These are phyloP conservation scores for Colletotrichum orbiculare DNA, from an alignment of 2,329 filamentous ascomycete species.

Conservation along the genomic window DNA sequence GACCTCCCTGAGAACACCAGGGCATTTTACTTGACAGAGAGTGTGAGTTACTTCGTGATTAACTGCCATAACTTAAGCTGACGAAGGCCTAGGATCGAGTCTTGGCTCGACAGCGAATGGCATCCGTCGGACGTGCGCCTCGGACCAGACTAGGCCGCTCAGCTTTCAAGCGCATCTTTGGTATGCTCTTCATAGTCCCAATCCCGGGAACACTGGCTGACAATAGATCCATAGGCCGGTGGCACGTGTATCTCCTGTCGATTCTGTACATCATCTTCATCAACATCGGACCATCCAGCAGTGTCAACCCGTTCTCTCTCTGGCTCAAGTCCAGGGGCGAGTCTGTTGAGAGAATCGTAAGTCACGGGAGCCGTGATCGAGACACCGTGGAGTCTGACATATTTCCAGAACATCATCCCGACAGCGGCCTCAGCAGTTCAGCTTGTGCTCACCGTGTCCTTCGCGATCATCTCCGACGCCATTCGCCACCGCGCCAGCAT, in stretches of 20 bases:
- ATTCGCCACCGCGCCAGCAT: conserved; percentile 28
- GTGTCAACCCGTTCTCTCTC: conserved; percentile 49
- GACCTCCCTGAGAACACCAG: conserved; percentile 45
- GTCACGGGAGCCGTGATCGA: conserved; percentile 47
- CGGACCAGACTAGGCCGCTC: conserved; percentile 60
- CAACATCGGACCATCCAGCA: conserved; percentile 56
- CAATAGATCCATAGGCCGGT: conserved; percentile 31
- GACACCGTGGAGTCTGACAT: neutral
- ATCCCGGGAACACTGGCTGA: too few relatives aligned
- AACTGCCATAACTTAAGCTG: neutral
- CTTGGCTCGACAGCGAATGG: conserved; percentile 23
- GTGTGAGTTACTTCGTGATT: neutral
- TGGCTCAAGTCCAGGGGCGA: conserved; percentile 55
- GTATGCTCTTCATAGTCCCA: neutral
- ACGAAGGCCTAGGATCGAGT: conserved; percentile 8
- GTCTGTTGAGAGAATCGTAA: conserved; percentile 62
- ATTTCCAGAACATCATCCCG: conserved; percentile 27
- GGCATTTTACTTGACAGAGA: conserved; percentile 42
- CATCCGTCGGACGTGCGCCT: conserved; percentile 60
- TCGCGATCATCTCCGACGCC: conserved; percentile 30
- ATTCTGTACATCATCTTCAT: conserved; percentile 57
- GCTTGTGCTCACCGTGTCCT: conserved; percentile 29
- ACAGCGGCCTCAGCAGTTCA: conserved; percentile 30
- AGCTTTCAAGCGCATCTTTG: conserved; percentile 31
- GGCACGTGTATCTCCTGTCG: conserved; percentile 51